Evolutionary conservation across 2,329 filamentous ascomycete species (phyloP).

Genomic region (Fusarium sp.): DNA sequence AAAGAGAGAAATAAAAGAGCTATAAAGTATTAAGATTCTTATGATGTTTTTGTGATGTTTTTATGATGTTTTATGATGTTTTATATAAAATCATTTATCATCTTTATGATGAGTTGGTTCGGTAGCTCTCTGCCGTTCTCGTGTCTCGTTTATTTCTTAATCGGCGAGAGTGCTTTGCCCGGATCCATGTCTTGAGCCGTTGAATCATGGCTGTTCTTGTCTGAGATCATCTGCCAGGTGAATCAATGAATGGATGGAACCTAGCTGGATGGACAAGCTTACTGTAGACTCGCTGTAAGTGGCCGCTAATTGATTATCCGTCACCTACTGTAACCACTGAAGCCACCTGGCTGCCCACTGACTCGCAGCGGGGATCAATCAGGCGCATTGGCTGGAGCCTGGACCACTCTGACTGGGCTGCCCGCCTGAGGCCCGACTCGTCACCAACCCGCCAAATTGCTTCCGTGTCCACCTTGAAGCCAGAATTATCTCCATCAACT

Average conservation of each 20-base stretch:
- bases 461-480: slow-evolving; percentile 43
- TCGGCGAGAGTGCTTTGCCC: neutral
- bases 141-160: no score
- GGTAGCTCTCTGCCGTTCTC: no score
- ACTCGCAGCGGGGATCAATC: slow-evolving; percentile 3
- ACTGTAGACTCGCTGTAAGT: neutral
- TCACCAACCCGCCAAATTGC: slow-evolving; percentile 48
- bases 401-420: slow-evolving; percentile 18
- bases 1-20: no score
- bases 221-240: neutral
- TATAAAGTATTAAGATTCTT: no score
- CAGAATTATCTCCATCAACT: slow-evolving; percentile 42
- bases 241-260: neutral
- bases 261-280: neutral
- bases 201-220: slow-evolving; percentile 5
- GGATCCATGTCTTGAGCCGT: neutral
- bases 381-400: slow-evolving; percentile 29
- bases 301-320: neutral
- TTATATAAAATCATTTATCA: no score
- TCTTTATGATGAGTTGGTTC: no score
- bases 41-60: no score
- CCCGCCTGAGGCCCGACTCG: slow-evolving; percentile 35
- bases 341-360: slow-evolving; percentile 1
- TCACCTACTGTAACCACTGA: slow-evolving; percentile 6
- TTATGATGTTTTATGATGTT: no score